Base-by-base conservation (phyloP, 2,329 filamentous ascomycete genomes). In the Phialophora chinensis region DNA sequence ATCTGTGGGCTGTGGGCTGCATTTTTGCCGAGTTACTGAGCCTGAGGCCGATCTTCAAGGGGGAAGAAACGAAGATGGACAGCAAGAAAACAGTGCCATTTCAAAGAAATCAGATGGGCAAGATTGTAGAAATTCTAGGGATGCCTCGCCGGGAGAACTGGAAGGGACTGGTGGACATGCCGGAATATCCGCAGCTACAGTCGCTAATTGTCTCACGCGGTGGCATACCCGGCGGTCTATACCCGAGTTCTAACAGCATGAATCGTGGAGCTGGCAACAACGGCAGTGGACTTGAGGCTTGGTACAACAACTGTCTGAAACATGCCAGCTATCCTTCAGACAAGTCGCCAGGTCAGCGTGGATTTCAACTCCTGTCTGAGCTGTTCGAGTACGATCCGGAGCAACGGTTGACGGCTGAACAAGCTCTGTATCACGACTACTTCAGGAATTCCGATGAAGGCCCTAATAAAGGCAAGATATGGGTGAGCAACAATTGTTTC, bases 51-150 rank as follows among this genome's bases (percentile, higher is more conserved):
- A 98, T 99, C 62, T 99, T 99, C 79, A 99, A 99, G 76, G 95
- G 95, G 0, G 95, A 99, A 75, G 95, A 99, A 79, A 95, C 95
- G 17, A 99, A 99, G 80, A 97, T 98, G 91, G 95, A 99, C 78
- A 91, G 87, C 73, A 99, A 99, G 79, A 98, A 98, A 81, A 95
- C 91, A 0, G 93, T 98, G 0, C 95, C 95, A 0, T 99, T 99
- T 73, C 95, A 99, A 79, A 88, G 93, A 14, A 97, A 97, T 74
- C 95, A 99, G 80, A 98, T 99, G 94, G 92, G 95, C 75, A 97
- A 97, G 80, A 99, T 99, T 73, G 92, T 97, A 44, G 95, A 99
- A 75, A 93, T 99, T 69, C 90, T 99, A 82, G 95, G 95, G 33
- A 82, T 97, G 71, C 95, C 95, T 0, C 92, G 87, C 6, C 94